Base-by-base conservation (phyloP, 768 basidiomycete species). In the Clathrus columnatus region DNA sequence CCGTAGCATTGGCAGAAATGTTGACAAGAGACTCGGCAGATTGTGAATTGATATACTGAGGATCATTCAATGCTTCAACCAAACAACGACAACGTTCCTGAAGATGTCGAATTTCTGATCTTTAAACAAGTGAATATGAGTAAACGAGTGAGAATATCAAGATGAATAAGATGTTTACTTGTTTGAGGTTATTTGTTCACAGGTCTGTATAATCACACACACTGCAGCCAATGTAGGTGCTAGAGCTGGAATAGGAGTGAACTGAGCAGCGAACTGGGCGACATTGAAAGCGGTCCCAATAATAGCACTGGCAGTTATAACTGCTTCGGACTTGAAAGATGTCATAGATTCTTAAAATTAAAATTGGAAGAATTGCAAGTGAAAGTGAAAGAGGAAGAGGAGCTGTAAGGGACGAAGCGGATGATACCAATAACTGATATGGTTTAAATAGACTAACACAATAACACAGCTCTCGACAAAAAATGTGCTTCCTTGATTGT, bases 231-330 rank as follows among this genome's bases (percentile, higher is more conserved):
- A 68, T 11, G 72, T 70, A 11, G 73, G 70, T 7, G 64, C 67
- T 14, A 81, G 67, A 48, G 71, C 78, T 27, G 80, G 80, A 6
- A 81, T 65, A 8, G 78, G 75, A 21, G 71, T 64, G 49, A 78
- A 72, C 50, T 75, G 65, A 20, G 79, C 76, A 17, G 76, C 67
- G 1, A 75, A 66, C 61, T 79, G 75, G 6, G 75, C 74, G 10
- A 65, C 64, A 21, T 29, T 17, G 21, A 55, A 27, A 21, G 41
- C 42, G 18, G 28, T 11, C 41, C n/a, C n/a, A 42, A 42, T 7
- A 4, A 42, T 29, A 41, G 45, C 51, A n/a, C n/a, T n/a, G n/a
- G n/a, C n/a, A n/a, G n/a, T n/a, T 21, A 17, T 21, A 17, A 44
- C 51, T 43, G 26, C 51, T 43, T 29, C 23, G 50, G n/a, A n/a